phyloP scores from a whole-genome alignment of 2,329 filamentous ascomycete species.

The Ramichloridium luteum region DNA sequence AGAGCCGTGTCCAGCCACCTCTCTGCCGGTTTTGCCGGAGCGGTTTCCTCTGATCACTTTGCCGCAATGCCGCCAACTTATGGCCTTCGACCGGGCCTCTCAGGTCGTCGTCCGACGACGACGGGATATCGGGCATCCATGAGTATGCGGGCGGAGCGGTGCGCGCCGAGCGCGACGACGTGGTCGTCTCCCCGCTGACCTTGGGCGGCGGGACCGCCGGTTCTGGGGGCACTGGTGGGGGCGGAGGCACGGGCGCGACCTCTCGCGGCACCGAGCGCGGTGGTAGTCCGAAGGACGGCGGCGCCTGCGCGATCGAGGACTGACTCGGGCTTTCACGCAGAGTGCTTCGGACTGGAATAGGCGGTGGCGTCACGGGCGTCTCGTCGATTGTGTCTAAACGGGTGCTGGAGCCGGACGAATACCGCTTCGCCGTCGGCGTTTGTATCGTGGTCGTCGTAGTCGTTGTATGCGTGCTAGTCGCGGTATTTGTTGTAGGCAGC shows the following conservation, averaged over 20 bases:
- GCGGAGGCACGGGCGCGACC: too few relatives aligned
- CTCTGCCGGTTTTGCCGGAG: too few relatives aligned
- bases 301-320: neutral
- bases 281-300: too few relatives aligned
- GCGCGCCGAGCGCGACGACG: constrained; percentile 3
- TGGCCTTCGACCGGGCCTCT: constrained; percentile 17
- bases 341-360: constrained; percentile 12
- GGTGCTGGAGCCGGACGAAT: neutral
- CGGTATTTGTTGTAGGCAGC: neutral
- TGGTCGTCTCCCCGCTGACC: too few relatives aligned
- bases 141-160: constrained; percentile 19
- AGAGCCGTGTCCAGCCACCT: constrained; percentile 30
- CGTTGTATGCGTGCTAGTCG: neutral
- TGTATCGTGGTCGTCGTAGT: neutral
- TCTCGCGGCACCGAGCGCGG: too few relatives aligned
- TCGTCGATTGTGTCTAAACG: constrained; percentile 9
- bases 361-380: constrained; percentile 7
- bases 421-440: too few relatives aligned
- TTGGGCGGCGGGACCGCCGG: neutral
- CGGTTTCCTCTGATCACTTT: constrained; percentile 8
- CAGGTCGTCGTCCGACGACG: constrained; percentile 7
- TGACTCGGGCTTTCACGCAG: constrained; percentile 8
- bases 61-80: constrained; percentile 18
- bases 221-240: neutral
- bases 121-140: constrained; percentile 12